Conservation (phyloP, 495 filamentous ascomycete genomes). For the Neurospora sp. region DNA sequence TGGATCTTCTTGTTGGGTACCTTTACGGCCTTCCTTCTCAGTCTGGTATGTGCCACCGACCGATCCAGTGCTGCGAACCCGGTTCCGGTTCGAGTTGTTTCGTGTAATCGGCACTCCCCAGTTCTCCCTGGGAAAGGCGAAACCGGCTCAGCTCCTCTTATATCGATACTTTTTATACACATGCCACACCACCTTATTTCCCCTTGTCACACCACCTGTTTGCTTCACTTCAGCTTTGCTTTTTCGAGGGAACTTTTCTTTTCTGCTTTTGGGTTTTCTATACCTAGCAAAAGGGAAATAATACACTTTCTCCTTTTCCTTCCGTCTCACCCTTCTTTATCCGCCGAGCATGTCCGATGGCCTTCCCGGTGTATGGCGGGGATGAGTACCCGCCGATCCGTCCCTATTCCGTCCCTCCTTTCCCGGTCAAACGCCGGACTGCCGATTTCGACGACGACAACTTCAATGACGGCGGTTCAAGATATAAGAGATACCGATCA, state of each 20-base stretch:
- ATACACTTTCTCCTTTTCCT: neutral
- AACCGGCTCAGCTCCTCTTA: neutral
- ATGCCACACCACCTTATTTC: neutral
- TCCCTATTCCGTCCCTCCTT: constrained; percentile 5
- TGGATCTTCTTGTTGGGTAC: neutral
- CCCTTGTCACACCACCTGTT: neutral
- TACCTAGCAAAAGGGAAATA: neutral
- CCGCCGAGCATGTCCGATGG: constrained; percentile 26
- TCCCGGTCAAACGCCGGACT: constrained; percentile 17
- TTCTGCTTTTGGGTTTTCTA: neutral
- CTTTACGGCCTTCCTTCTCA: neutral
- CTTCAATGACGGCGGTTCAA: neutral
- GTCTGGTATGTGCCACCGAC: neutral
- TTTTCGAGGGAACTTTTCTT: neutral
- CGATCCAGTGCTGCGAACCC: neutral
- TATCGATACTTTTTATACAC: neutral
- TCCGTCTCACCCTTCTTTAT: neutral
- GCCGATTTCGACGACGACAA: constrained; percentile 14
- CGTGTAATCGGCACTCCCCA: neutral
- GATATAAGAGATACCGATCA: constrained; percentile 9
- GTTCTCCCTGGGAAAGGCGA: neutral
- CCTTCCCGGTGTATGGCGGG: constrained; percentile 21
- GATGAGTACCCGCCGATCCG: constrained; percentile 18
- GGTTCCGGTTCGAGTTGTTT: neutral
- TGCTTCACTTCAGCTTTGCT: neutral